Conservation (phyloP, 306 rosid genomes). For the Trifolium dubium region DNA sequence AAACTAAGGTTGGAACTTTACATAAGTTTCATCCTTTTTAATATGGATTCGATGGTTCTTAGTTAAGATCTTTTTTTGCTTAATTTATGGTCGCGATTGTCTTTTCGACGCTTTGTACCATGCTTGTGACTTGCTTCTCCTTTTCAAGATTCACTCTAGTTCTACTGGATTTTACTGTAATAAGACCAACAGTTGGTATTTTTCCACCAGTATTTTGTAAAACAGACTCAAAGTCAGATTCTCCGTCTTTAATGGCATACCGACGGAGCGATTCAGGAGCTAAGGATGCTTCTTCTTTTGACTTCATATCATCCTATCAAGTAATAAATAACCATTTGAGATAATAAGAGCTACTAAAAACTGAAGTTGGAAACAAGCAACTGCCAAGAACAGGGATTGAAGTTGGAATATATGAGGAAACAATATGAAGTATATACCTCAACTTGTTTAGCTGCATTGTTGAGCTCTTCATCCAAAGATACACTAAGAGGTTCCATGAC, state of each 20-base stretch:
- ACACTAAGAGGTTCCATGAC: constrained; percentile 67
- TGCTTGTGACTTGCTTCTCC: constrained; percentile 40
- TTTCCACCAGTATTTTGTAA: background rate
- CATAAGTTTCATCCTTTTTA: too few species aligned
- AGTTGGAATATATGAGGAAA: background rate
- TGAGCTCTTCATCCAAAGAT: constrained; percentile 79
- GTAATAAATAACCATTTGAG: background rate
- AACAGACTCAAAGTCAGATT: background rate
- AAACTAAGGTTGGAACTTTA: too few species aligned
- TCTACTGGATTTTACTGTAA: constrained; percentile 60
- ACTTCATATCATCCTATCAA: background rate
- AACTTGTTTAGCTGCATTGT: constrained; percentile 75
- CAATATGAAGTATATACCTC: constrained; percentile 42
- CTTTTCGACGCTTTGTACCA: constrained; percentile 54
- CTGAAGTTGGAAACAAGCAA: background rate
- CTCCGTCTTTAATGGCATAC: too few species aligned
- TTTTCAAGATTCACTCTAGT: constrained; percentile 45
- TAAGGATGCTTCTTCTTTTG: background rate
- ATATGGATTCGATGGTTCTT: background rate
- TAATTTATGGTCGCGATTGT: constrained; percentile 45
- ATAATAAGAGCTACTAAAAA: background rate
- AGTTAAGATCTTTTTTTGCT: constrained; percentile 49
- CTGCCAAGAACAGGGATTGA: background rate
- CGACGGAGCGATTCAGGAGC: background rate
- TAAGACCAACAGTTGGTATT: constrained; percentile 49